Evolutionary conservation across 2,329 filamentous ascomycete species (phyloP), one percentile per base, ranked within the genome.

Genomic region (Pseudocercospora pini-densiflorae): DNA sequence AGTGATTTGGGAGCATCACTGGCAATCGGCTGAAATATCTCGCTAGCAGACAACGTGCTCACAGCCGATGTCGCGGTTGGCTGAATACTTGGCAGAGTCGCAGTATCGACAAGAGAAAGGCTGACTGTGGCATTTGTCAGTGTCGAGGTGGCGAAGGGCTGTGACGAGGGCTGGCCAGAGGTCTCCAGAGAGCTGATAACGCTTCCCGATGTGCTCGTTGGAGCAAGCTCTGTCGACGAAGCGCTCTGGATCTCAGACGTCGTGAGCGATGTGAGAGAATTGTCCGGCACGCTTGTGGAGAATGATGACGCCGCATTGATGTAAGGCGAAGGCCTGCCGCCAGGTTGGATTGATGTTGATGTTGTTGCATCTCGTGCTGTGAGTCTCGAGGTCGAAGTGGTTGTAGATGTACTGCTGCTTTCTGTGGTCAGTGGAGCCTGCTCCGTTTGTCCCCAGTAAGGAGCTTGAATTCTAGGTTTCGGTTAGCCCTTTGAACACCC

Each of bases 1-100:
- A 82, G 80, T 0, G 78, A 71, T 1, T 81, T 77, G 27, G 82
- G 81, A 5, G 76, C 72, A 63, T 80, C 79, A 27, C 71, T 75
- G 14, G 78, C 77, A 59, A 83, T 82, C 0, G 79, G 73, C 5
- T 76, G 74, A 67, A 83, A 84, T 49, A 84, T 76, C 43, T 78
- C 72, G 62, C 62, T 73, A 6, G 67, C 74, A 24, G 69, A 69
- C 21, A 77, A 65, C 5, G 67, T 68, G 10, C 67, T 71, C 45
- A 72, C 67, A n/a, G 66, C 66, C 7, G 71, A 65, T 5, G 73
- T 73, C 14, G 71, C 65, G 19, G 69, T 75, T n/a, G 75, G 74
- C 10, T 63, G 61, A 6, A 69, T 67, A 29, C 68, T 66, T 2
- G 61, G 51, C 16, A 76, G 66, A 24, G 72, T 75, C 9, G 67